A percentile compares a stretch with the other conserved stretches of the same genome.
These are phyloP conservation scores for Amanita molliuscula DNA, from an alignment of 768 basidiomycete species.

Conservation along the genomic window DNA sequence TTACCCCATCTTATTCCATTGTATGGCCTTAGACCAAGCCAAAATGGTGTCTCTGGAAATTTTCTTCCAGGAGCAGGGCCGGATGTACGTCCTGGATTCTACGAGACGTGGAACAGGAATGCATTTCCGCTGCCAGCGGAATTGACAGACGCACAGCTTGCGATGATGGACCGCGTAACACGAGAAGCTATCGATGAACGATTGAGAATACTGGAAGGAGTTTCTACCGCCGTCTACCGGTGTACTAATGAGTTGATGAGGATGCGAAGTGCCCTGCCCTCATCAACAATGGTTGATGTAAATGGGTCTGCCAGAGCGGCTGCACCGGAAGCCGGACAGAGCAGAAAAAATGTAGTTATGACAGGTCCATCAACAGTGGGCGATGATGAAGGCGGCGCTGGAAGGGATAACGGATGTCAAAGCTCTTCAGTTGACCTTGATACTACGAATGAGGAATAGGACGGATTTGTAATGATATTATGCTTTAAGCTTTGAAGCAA, in stretches of 20 bases:
- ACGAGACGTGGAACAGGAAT: slow-evolving; percentile 5
- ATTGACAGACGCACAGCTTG: slow-evolving; percentile 53
- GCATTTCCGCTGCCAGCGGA: slow-evolving; percentile 31
- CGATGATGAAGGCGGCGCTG: background rate
- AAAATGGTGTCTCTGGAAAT: background rate
- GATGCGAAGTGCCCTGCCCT: slow-evolving; percentile 62
- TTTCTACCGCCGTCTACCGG: slow-evolving; percentile 61
- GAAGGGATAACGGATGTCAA: background rate
- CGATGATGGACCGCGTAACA: slow-evolving; percentile 53
- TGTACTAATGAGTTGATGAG: slow-evolving; percentile 74
- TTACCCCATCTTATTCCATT: slow-evolving; percentile 27
- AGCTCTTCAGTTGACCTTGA: background rate
- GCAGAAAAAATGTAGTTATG: background rate
- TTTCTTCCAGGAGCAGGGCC: background rate
- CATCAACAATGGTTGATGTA: slow-evolving; percentile 10
- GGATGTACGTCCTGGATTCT: background rate
- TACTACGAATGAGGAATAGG: background rate
- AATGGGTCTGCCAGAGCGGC: background rate
- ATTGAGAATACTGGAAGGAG: slow-evolving; percentile 65
- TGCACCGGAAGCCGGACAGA: background rate
- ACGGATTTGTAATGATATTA: background rate
- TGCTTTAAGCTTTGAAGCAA: background rate
- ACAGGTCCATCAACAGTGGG: background rate
- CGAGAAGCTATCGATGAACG: slow-evolving; percentile 81
- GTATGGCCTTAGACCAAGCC: slow-evolving; percentile 12